These are phyloP conservation scores for Fagus crenata DNA, from an alignment of 306 rosid species.

Conservation along the genomic window DNA sequence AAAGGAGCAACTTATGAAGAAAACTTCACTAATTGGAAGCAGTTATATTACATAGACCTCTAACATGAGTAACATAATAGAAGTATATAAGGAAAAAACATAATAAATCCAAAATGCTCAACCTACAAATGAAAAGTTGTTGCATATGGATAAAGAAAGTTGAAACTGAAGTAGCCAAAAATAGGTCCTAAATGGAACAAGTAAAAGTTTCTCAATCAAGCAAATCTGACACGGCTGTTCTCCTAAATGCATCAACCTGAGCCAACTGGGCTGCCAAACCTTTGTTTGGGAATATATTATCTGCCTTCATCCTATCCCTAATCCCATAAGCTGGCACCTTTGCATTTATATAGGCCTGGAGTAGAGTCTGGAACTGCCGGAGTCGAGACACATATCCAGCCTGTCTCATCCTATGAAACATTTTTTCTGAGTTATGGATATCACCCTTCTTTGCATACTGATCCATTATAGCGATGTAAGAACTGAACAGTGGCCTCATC, in stretches of 20 bases:
- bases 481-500: constrained; percentile 50
- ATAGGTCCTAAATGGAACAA: background rate
- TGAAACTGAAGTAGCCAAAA: constrained; percentile 11
- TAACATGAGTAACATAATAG: background rate
- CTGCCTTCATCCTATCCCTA: constrained; percentile 74
- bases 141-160: constrained; percentile 21
- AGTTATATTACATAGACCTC: too few relatives aligned
- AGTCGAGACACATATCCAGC: constrained; percentile 45
- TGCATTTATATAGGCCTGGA: constrained; percentile 68
- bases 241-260: constrained; percentile 69
- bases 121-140: constrained; percentile 22
- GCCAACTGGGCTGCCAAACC: constrained; percentile 34
- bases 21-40: too few relatives aligned
- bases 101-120: constrained; percentile 24
- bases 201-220: constrained; percentile 55
- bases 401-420: constrained; percentile 58
- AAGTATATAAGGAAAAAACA: background rate
- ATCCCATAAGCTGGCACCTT: constrained; percentile 77
- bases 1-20: background rate
- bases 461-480: constrained; percentile 53
- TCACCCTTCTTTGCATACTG: constrained; percentile 76
- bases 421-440: constrained; percentile 74
- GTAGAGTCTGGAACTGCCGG: constrained; percentile 52
- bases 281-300: constrained; percentile 53
- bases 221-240: constrained; percentile 58